A percentile compares a stretch with the other conserved stretches of the same genome.
Conservation (phyloP, 108 stramenopile genomes). For the Cyclotella atomus region DNA sequence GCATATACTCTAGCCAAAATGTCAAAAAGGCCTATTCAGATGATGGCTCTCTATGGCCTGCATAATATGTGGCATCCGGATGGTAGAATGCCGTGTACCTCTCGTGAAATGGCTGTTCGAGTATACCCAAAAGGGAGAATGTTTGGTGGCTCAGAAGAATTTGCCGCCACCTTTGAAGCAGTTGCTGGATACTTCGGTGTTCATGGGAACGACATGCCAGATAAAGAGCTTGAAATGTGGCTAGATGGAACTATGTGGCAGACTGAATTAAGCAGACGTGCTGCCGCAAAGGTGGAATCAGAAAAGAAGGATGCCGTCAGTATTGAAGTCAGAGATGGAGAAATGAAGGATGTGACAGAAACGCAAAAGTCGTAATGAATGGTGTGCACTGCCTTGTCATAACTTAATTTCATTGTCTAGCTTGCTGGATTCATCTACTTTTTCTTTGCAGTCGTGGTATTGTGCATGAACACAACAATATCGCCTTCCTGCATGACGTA, state of each 20-base stretch:
- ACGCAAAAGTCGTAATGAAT: background rate
- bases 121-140: slow-evolving; percentile 62
- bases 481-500: slow-evolving; percentile 96
- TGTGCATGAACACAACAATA: slow-evolving; percentile 92
- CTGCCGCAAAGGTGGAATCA: slow-evolving; percentile 13
- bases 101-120: slow-evolving; percentile 64
- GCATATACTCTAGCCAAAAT: slow-evolving; percentile 83
- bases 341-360: background rate
- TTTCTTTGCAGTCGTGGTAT: slow-evolving; percentile 82
- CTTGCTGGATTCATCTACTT: slow-evolving; percentile 57
- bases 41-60: slow-evolving; percentile 80
- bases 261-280: slow-evolving; percentile 37
- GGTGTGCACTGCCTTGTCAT: too few relatives aligned
- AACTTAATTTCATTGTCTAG: too few relatives aligned
- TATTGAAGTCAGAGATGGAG: background rate
- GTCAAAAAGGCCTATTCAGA: slow-evolving; percentile 77
- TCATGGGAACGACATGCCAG: slow-evolving; percentile 63
- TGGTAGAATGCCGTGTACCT: slow-evolving; percentile 71
- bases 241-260: slow-evolving; percentile 50
- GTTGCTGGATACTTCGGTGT: slow-evolving; percentile 85
- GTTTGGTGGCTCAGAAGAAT: slow-evolving; percentile 68
- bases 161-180: slow-evolving; percentile 65
- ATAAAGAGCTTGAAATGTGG: slow-evolving; percentile 50
- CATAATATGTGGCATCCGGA: slow-evolving; percentile 84
- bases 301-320: slow-evolving; percentile 10